A percentile compares a stretch with the other conserved stretches of the same genome.
Conservation (phyloP, 352 stramenopile species). For the Globisporangium orthogonon region DNA sequence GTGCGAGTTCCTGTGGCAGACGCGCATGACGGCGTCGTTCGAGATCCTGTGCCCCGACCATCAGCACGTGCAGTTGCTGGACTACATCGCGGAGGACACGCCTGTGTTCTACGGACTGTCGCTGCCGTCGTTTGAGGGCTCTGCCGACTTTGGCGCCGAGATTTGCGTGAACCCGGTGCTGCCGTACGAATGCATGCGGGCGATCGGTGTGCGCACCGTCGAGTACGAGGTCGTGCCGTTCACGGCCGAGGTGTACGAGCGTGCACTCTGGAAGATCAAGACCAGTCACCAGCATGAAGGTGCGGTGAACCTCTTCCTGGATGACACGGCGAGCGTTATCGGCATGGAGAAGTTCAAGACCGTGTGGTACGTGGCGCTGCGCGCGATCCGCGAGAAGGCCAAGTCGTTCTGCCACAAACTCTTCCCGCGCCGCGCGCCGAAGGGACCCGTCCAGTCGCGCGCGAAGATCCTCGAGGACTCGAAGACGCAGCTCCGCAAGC, state of each 20-base stretch:
- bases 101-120: slow-evolving; percentile 79
- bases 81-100: slow-evolving; percentile 60
- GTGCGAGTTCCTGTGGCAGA: slow-evolving; percentile 76
- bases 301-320: slow-evolving; percentile 66
- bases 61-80: slow-evolving; percentile 72
- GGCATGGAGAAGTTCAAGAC: slow-evolving; percentile 83
- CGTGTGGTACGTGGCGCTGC: slow-evolving; percentile 80
- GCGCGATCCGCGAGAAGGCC: slow-evolving; percentile 81
- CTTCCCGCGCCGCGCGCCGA: slow-evolving; percentile 19
- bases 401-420: slow-evolving; percentile 50
- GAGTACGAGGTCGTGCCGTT: slow-evolving; percentile 43
- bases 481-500: slow-evolving; percentile 31
- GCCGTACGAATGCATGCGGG: slow-evolving; percentile 47
- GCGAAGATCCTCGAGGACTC: slow-evolving; percentile 15
- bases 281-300: slow-evolving; percentile 60
- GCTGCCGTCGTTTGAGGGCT: slow-evolving; percentile 26
- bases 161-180: slow-evolving; percentile 78
- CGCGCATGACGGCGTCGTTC: slow-evolving; percentile 65
- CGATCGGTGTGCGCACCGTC: slow-evolving; percentile 56
- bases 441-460: slow-evolving; percentile 11
- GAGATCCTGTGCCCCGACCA: slow-evolving; percentile 65
- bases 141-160: slow-evolving; percentile 31
- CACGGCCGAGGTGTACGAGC: slow-evolving; percentile 23
- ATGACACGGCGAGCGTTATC: slow-evolving; percentile 52
- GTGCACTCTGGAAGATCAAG: slow-evolving; percentile 36